Evolutionary conservation across 129 eudicot genomes (phyloP), one percentile per base, ranked within the genome.

Genomic region (Tagetes erecta): DNA sequence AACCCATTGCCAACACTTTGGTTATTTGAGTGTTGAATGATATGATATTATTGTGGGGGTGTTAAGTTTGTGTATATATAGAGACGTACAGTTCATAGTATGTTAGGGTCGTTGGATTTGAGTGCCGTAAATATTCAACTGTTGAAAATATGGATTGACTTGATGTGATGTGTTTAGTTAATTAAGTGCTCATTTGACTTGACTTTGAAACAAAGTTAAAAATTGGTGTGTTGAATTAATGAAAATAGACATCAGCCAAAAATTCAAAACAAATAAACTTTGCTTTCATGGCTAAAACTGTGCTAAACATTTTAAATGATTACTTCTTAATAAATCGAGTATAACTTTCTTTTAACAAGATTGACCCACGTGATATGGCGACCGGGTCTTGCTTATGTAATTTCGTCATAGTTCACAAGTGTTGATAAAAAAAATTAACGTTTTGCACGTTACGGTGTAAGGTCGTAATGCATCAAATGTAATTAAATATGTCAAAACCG

Each of bases 131-230:
- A 11, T 20, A 34, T 72, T 35, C 67, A 72, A 53, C 45, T 53
- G 58, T 64, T 71, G 63, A 65, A 79, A 65, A 64, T 42, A 6
- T 52, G 1, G 37, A 63, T 79, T 79, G 70, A 79, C 74, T 72
- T 27, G 5, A 27, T 55, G 20, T 71, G 53, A 44, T 44, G 49
- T 8, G 34, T 51, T n/a, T n/a, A 44, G 34, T 51, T n/a, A 33
- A 44, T 55, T 6, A 35, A 79, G 69, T 65, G 78, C 78, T 65
- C 52, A 46, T 41, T 65, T 79, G 65, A 72, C 68, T 72, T 79
- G 83, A 79, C 77, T 78, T 71, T 71, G 67, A 63, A 71, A 78
- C 8, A 50, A 51, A 38, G 49, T 31, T 71, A 5, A 78, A 62
- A 13, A 71, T 35, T 39, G 63, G 44, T 51, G 55, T 49, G 58